A percentile compares a stretch with the other conserved stretches of the same genome.
phyloP scores from a whole-genome alignment of 768 basidiomycete genomes.

The Hypholoma fasciculare region DNA sequence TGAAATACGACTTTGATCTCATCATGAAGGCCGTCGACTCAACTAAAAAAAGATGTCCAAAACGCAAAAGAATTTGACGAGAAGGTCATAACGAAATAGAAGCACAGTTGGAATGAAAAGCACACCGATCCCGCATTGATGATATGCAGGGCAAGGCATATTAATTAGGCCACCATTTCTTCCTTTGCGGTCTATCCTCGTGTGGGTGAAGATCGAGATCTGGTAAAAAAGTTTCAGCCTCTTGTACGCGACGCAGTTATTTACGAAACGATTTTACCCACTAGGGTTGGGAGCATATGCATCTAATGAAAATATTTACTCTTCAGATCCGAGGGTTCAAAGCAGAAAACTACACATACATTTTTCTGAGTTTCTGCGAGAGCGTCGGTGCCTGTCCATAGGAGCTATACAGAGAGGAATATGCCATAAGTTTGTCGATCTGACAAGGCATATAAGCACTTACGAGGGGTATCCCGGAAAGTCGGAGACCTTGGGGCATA shows the following conservation, averaged over 20 bases:
- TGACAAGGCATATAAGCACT: conserved; percentile 7
- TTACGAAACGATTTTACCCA: conserved; percentile 5
- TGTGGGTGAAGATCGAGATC: conserved; percentile 13
- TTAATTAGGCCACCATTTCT: conserved; percentile 18
- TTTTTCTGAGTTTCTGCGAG: conserved; percentile 21
- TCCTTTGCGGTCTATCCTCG: conserved; percentile 16
- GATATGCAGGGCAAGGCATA: neutral
- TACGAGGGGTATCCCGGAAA: conserved; percentile 20
- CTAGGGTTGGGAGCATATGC: conserved; percentile 10
- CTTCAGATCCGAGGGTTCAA: conserved; percentile 2
- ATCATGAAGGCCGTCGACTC: neutral
- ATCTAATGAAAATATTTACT: conserved; percentile 8
- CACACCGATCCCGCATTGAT: neutral
- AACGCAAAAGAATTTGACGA: neutral
- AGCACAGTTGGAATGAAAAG: neutral
- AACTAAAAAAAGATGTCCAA: neutral
- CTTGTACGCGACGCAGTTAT: conserved; percentile 5
- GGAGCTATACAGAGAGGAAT: conserved; percentile 10
- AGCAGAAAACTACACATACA: conserved; percentile 12
- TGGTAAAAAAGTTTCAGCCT: conserved; percentile 6
- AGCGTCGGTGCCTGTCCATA: conserved; percentile 13
- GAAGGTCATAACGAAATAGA: neutral
- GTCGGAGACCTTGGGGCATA: conserved; percentile 18
- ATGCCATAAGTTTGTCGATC: conserved; percentile 1
- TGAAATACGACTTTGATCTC: neutral